Evolutionary conservation across 331 rosid genomes (phyloP), one percentile per base, ranked within the genome.

Genomic region (Cydonia oblonga): DNA sequence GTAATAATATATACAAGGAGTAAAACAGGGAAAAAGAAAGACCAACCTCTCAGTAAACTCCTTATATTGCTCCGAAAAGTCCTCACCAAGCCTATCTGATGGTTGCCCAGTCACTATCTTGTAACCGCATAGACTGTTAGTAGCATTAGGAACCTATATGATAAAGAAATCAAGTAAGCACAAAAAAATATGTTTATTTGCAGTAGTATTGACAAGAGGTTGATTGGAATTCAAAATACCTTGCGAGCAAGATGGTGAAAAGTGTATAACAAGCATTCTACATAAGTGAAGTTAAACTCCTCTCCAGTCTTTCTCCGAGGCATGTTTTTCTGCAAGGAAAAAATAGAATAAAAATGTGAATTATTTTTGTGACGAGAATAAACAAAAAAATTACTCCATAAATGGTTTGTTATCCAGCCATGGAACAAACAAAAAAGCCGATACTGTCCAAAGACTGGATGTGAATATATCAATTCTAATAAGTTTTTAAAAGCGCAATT

Each of bases 61-160:
- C 79, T 86, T 84, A 77, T 80, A 83, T 29, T 71, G 79, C 74
- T 87, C 97, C 2, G 97, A 87, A 70, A 95, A 95, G 86, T 95
- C 97, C 83, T 91, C 99, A 59, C 99, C 99, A 76, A 95, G 92
- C 82, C 96, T 88, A 88, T 95, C 97, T 68, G 99, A 95, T 75
- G 99, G 99, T 76, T 95, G 99, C 74, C 97, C 97, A 22, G 97
- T 91, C 62, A 95, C 96, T 79, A 95, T 90, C 80, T 90, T 95
- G 86, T 91, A 95, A 76, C 99, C 99, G 29, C 97, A 95, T 71
- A 91, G 84, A 81, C 97, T 95, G 83, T 91, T 95, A 64, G 97
- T 95, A 60, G 97, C 97, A 95, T 95, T 91, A 66, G 99, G 99
- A 75, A 91, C 99, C 98, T 93, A 79, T 69, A 79, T 5, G 65